These are phyloP conservation scores for Acidiella bohemica DNA, from an alignment of 495 filamentous ascomycete genomes.

Conservation along the genomic window DNA sequence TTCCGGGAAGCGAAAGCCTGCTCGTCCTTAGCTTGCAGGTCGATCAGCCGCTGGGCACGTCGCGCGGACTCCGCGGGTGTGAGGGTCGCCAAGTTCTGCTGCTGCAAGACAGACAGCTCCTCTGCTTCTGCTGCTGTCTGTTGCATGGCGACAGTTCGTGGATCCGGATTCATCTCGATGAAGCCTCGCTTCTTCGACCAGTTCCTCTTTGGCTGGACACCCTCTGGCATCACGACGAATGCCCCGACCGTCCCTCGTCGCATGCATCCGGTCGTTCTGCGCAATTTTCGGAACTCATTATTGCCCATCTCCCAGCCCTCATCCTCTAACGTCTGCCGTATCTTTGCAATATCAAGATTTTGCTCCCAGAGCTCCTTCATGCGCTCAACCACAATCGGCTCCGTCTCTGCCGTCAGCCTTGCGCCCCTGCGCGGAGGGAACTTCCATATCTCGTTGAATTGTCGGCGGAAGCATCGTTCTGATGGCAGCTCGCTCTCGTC, in stretches of 20 bases:
- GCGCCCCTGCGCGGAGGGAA: slow-evolving; percentile 55
- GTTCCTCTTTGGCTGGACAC: slow-evolving; percentile 2
- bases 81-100: not conserved
- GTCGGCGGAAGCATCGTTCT: slow-evolving; percentile 5
- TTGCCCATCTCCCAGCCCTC: slow-evolving; percentile 62
- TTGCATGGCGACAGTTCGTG: not conserved
- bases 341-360: slow-evolving; percentile 55
- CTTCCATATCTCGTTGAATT: slow-evolving; percentile 38
- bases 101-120: not conserved
- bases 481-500: slow-evolving; percentile 9
- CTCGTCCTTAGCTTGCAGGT: slow-evolving; percentile 47
- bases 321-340: slow-evolving; percentile 52
- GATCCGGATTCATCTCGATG: not conserved
- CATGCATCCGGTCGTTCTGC: slow-evolving; percentile 50
- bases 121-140: not conserved
- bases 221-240: too few relatives aligned
- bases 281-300: slow-evolving; percentile 51
- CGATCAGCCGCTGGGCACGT: slow-evolving; percentile 22
- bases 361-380: slow-evolving; percentile 64
- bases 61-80: slow-evolving; percentile 22
- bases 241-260: slow-evolving; percentile 47
- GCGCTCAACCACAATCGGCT: slow-evolving; percentile 47
- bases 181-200: not conserved
- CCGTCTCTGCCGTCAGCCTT: slow-evolving; percentile 52
- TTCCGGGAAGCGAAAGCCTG: slow-evolving; percentile 53